Evolutionary conservation across 2,329 filamentous ascomycete genomes (phyloP).

Genomic region (Sporothrix euskadiensis): DNA sequence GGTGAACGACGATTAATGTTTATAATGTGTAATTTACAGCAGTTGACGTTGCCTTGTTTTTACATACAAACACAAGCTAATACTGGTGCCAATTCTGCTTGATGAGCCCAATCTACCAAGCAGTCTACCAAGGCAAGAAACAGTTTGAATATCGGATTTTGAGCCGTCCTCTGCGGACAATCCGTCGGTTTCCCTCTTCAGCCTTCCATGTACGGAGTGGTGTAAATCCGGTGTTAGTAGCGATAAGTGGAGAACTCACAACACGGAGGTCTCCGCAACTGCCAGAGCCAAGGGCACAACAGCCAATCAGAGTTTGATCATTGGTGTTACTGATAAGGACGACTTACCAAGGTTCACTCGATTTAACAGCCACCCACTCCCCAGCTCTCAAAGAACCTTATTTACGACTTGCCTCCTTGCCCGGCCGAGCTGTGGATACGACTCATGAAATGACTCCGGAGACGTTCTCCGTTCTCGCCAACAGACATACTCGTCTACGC

Average conservation of each 20-base stretch:
- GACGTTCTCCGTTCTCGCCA: neutral
- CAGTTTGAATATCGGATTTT: neutral
- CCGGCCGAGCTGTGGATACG: constrained; percentile 10
- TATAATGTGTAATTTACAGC: neutral
- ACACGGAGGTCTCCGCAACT: constrained; percentile 5
- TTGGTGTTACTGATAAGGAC: neutral
- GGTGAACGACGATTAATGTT: neutral
- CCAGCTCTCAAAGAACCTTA: neutral
- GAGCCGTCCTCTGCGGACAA: neutral
- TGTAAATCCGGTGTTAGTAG: neutral
- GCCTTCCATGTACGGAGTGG: neutral
- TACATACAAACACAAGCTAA: neutral
- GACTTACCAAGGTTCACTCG: neutral
- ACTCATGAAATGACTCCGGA: neutral
- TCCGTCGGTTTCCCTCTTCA: neutral
- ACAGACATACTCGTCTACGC: neutral
- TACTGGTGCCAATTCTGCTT: neutral
- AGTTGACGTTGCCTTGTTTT: neutral
- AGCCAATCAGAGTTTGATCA: neutral
- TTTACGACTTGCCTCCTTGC: neutral
- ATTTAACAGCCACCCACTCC: neutral
- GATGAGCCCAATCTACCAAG: neutral
- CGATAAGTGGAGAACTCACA: neutral
- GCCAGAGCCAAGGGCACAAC: neutral
- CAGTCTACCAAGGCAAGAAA: neutral